Evolutionary conservation across 148 eudicot species (phyloP).

Genomic region (Vaccinium myrtillus): DNA sequence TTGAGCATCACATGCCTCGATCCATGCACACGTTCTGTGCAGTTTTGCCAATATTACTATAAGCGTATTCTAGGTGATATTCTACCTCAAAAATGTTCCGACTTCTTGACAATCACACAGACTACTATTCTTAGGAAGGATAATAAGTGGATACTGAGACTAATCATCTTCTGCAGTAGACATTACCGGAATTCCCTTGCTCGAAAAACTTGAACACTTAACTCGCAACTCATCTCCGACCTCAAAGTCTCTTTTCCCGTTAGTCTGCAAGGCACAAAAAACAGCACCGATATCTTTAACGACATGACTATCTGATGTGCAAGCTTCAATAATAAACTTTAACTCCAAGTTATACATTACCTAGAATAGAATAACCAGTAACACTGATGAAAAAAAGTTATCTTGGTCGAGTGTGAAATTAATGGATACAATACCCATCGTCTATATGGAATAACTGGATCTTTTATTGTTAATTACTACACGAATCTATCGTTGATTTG

Average conservation of each 20-base stretch:
- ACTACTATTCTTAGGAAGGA: not conserved
- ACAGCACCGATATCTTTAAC: not conserved
- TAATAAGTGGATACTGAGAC: not conserved
- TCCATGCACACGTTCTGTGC: not conserved
- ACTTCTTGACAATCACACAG: not conserved
- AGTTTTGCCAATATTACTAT: not conserved
- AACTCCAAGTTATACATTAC: not conserved
- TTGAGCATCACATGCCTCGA: not conserved
- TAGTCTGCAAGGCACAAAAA: conserved; percentile 38
- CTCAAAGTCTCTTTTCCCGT: conserved; percentile 39
- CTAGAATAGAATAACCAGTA: not conserved
- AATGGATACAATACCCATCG: not conserved
- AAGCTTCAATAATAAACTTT: not conserved
- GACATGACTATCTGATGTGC: not conserved
- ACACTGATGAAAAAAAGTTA: not conserved
- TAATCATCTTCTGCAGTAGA: conserved; percentile 42
- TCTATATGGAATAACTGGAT: not conserved
- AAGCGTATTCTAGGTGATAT: not conserved
- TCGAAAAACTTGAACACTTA: conserved; percentile 64
- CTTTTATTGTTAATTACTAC: not conserved
- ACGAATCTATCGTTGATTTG: not conserved
- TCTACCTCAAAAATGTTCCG: not conserved
- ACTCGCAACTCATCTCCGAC: conserved; percentile 66
- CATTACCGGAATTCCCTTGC: conserved; percentile 84
- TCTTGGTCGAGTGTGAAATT: not conserved